These are phyloP conservation scores for Metroxylon sagu DNA, from an alignment of 176 grass and related monocot species.

Conservation along the genomic window DNA sequence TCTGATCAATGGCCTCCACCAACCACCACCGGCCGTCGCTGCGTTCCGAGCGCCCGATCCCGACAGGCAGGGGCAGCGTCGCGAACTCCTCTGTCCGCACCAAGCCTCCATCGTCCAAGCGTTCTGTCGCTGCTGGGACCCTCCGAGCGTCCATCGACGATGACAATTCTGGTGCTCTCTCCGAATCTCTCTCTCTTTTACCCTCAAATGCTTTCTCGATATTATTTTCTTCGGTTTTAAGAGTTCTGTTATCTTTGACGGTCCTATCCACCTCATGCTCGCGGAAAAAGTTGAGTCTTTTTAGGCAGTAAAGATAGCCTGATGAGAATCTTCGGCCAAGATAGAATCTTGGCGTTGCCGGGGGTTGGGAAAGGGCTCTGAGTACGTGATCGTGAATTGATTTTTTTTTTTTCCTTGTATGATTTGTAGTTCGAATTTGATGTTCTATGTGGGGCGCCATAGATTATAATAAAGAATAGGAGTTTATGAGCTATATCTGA, in stretches of 20 bases:
- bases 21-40: slow-evolving; percentile 6
- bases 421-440: too few relatives aligned
- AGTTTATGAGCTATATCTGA: too few relatives aligned
- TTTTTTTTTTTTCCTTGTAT: too few relatives aligned
- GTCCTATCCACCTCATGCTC: neutral
- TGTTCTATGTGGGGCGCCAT: too few relatives aligned
- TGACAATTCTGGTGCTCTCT: slow-evolving; percentile 16
- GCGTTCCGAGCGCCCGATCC: slow-evolving; percentile 32
- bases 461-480: too few relatives aligned
- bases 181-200: neutral
- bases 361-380: too few relatives aligned
- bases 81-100: slow-evolving; percentile 15
- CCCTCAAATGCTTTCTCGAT: neutral
- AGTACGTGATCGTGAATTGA: too few relatives aligned
- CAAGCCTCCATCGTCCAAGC: slow-evolving; percentile 26
- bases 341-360: too few relatives aligned
- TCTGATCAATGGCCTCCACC: too few relatives aligned
- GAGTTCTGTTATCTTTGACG: neutral
- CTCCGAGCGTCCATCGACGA: slow-evolving; percentile 14
- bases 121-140: slow-evolving; percentile 7
- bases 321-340: too few relatives aligned
- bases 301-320: too few relatives aligned
- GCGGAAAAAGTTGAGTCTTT: too few relatives aligned
- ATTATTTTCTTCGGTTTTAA: neutral
- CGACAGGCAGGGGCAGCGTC: slow-evolving; percentile 6